Base-by-base conservation (phyloP, 176 grass and related monocot species). In the Cenchrus americanus region DNA sequence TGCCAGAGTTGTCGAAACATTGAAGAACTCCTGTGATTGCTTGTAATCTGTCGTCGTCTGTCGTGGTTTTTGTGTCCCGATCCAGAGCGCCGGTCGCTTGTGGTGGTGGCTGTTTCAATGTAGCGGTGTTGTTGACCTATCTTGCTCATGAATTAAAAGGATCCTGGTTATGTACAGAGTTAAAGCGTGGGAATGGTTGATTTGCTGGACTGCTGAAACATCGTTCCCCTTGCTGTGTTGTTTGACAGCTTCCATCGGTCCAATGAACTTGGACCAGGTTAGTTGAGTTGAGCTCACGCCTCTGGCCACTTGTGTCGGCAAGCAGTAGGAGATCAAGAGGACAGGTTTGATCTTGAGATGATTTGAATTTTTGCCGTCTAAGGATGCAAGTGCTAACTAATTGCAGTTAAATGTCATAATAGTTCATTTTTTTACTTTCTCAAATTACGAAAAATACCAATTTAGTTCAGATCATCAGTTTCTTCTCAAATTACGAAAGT, bases 11-110 rank as follows among this genome's bases (percentile, higher is more conserved):
- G 60, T 78, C 57, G 46, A 86, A 88, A 88, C 63, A 84, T 86
- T 87, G 57, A 91, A 85, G 40, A 60, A 62, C 50, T 76, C 73
- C 86, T 46, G 74, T 69, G 53, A 75, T 88, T 91, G 88, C 61
- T 64, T 85, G 69, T 85, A 82, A 80, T 60, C 14, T 1, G 46
- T 19, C 3, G 7, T 70, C 13, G 34, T 37, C 34, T 21, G 73
- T 87, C 1, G 15, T 88, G 70, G 68, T 86, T 83, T 84, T 83
- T 87, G 62, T 91, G 71, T 70, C 49, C 11, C 5, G 8, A 44
- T 48, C 68, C 5, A 43, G 27, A 53, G 51, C 63, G 23, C 49
- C 5, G 18, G 81, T 58, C 73, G 63, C 60, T 66, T 48, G 17
- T 81, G 69, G 61, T 71, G 42, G 50, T 72, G 70, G 70, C 70